Base-by-base conservation (phyloP, 1,284 basidiomycete species). In the Phylloporus sp. region DNA sequence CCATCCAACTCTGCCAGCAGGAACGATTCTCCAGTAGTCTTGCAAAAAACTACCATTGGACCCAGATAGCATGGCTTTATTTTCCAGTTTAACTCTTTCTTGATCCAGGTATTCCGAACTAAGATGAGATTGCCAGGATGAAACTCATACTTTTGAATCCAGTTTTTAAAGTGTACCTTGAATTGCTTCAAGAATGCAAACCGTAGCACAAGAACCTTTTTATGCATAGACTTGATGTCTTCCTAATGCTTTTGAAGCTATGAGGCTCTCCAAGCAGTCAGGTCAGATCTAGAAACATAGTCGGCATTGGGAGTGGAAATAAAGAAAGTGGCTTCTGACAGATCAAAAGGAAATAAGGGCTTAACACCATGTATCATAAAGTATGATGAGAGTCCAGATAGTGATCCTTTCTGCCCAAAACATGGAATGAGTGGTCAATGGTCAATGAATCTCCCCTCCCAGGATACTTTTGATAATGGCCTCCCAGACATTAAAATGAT, bases 261-360 rank as follows among this genome's bases (percentile, higher is more conserved):
- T 7, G 4, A 5, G 1, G 31, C 31, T 34, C 22, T 0, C 50
- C 50, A 51, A 34, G 22, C 50, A 34, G 34, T 51, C 22, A 51
- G 50, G 6, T 2, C n/a, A 10, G 29, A 10, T 13, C 8, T 15
- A n/a, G 50, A 32, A 22, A 22, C 4, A 20, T 18, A 2, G 42
- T 44, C 15, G 22, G 13, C 12, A 18, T 17, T 20, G 11, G 40
- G 40, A 6, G n/a, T 7, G 6, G 40, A 20, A 28, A 49, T n/a
- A 29, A 29, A 15, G n/a, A 54, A 54, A 1, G 18, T 54, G 22
- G 39, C 39, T 12, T 55, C 40, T 2, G n/a, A 2, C 2, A 56
- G 11, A 10, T 44, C 54, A 83, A 72, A 0, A 78, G 79, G 11
- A 82, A 55, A 66, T 4, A 80, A 52, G 0, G 78, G 83, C 10